Evolutionary conservation across 1,139 yeast species (phyloP), one percentile per base, ranked within the genome.

Genomic region (Petasospora fabianii): DNA sequence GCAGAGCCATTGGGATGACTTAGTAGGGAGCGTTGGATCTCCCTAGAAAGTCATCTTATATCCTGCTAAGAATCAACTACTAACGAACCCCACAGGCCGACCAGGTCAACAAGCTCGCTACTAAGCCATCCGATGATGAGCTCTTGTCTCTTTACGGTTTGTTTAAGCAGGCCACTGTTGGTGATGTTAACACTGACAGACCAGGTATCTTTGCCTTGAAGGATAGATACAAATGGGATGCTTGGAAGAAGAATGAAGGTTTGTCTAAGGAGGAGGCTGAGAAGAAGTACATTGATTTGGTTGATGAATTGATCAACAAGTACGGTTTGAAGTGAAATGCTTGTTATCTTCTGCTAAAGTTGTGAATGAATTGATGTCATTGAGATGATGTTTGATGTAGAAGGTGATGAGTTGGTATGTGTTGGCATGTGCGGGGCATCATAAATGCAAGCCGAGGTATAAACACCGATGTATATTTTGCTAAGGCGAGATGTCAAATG

Each of bases 191-290:
- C 64, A 84, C 95, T 46, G 68, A 78, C 44, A 84, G 84, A 66
- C 82, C 95, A 41, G 95, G 96, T 49, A 68, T 85, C 49, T 86
- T 90, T 65, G 95, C 90, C 69, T 75, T 92, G 69, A 85, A 84
- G 72, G 97, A 92, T 55, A 90, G 92, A 69, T 85, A 85, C 77
- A 92, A 92, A 76, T 92, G 97, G 97, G 90, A 87, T 63, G 76
- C 97, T 14, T 92, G 98, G 98, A 83, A 81, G 58, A 81, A 80
- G 55, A 71, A 82, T 57, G 83, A 86, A 70, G 98, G 97, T 42
- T 76, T 75, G 44, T 66, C 87, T 38, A 85, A 84, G 66, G 95
- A 80, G 54, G 97, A 88, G 24, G 99, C 99, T 48, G 97, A 90
- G 71, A 54, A 75, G 58, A 72, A 86, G 49, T 65, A 46, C 72